Evolutionary conservation across 805 yeast species (phyloP).

Genomic region (Lipomyces yamadae): DNA sequence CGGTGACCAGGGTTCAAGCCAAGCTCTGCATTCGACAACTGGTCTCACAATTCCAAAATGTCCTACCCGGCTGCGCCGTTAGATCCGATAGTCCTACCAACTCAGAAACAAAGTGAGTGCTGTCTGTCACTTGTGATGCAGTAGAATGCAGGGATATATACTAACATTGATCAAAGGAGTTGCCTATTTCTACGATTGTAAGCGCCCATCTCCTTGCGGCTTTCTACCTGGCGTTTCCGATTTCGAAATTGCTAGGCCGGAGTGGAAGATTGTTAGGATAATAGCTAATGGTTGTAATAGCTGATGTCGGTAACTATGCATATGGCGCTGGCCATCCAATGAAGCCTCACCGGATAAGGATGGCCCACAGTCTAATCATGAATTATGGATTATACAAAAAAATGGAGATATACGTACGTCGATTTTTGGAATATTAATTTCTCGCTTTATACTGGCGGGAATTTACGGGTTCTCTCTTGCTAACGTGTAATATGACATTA

Average conservation of each 20-base stretch:
- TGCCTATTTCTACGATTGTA: constrained; percentile 75
- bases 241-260: neutral
- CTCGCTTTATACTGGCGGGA: neutral
- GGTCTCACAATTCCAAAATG: constrained; percentile 4
- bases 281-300: constrained; percentile 30
- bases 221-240: constrained; percentile 8
- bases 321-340: constrained; percentile 99
- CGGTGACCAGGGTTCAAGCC: neutral
- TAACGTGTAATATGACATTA: constrained; percentile 21
- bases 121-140: neutral
- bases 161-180: constrained; percentile 47
- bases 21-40: neutral
- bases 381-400: constrained; percentile 94
- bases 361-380: constrained; percentile 97
- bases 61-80: constrained; percentile 23
- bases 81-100: constrained; percentile 16
- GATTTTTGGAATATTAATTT: neutral
- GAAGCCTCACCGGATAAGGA: constrained; percentile 98
- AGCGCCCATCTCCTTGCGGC: constrained; percentile 19
- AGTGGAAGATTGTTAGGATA: neutral
- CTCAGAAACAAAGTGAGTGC: constrained; percentile 23
- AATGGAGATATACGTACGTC: constrained; percentile 80
- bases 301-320: constrained; percentile 97
- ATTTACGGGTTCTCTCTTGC: neutral
- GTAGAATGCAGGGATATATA: neutral